phyloP scores from a whole-genome alignment of 192 early-diverging fungal genomes.

The Entophlyctis helioformis region DNA sequence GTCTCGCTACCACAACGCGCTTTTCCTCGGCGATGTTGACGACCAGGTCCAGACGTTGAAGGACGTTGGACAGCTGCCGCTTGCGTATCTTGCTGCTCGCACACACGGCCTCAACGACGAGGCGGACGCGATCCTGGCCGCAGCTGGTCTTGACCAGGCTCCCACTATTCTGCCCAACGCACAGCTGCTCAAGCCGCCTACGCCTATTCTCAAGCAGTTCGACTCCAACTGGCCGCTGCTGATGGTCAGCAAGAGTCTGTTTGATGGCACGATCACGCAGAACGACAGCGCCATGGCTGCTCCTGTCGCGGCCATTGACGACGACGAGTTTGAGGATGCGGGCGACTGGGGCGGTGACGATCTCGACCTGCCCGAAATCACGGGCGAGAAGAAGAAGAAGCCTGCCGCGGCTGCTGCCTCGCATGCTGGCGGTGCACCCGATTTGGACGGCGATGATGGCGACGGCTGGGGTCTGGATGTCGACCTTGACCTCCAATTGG shows the following conservation, averaged over 20 bases:
- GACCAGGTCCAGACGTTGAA: conserved; percentile 75
- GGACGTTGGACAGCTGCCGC: conserved; percentile 77
- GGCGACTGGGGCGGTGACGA: conserved; percentile 73
- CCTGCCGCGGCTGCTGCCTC: conserved; percentile 7
- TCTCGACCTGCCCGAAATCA: conserved; percentile 37
- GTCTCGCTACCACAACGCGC: conserved; percentile 86
- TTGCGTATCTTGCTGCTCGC: conserved; percentile 89
- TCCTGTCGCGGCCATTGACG: conserved; percentile 39
- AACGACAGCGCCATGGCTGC: conserved; percentile 32
- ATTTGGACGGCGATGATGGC: conserved; percentile 33
- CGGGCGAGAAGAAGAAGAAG: conserved; percentile 14
- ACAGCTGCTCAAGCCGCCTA: conserved; percentile 51
- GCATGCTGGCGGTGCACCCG: too few relatives aligned
- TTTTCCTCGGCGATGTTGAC: conserved; percentile 84
- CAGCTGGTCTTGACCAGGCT: conserved; percentile 45
- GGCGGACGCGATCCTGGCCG: conserved; percentile 68
- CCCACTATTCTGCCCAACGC: conserved; percentile 41
- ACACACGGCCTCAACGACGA: conserved; percentile 78
- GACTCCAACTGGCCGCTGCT: conserved; percentile 92
- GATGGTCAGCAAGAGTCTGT: conserved; percentile 70
- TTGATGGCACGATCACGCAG: conserved; percentile 47
- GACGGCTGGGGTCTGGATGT: conserved; percentile 87
- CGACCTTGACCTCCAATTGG: conserved; percentile 57
- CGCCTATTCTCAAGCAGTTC: conserved; percentile 56
- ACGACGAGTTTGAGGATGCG: conserved; percentile 44